phyloP scores from a whole-genome alignment of 1,284 basidiomycete species.

The Heterobasidion parviporum region DNA sequence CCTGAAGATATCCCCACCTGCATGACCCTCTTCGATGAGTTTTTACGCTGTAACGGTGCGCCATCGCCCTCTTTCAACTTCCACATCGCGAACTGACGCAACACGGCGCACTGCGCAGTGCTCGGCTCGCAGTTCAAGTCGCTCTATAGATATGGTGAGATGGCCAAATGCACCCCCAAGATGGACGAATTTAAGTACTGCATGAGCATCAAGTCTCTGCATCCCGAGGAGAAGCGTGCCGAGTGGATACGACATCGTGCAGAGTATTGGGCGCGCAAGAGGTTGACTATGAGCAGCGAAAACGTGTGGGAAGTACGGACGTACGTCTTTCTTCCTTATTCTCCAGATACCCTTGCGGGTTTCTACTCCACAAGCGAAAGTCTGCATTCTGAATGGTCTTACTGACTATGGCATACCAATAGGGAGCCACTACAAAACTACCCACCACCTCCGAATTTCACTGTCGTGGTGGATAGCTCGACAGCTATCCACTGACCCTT shows the following conservation, averaged over 20 bases:
- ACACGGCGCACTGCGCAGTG: conserved; percentile 34
- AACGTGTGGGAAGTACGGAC: conserved; percentile 87
- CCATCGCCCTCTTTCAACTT: conserved; percentile 1
- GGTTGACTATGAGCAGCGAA: conserved; percentile 77
- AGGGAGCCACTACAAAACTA: conserved; percentile 22
- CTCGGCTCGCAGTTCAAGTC: conserved; percentile 78
- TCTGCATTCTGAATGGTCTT: neutral
- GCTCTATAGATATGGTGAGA: conserved; percentile 80
- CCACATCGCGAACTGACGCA: neutral
- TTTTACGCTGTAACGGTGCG: conserved; percentile 71
- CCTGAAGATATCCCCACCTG: conserved; percentile 78
- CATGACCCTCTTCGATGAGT: conserved; percentile 71
- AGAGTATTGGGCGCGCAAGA: conserved; percentile 83
- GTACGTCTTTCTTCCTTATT: conserved; percentile 35
- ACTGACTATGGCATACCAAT: neutral
- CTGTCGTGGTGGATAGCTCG: no score
- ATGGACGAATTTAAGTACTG: conserved; percentile 96
- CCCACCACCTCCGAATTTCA: conserved; percentile 11
- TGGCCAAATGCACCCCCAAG: conserved; percentile 72
- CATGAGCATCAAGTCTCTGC: conserved; percentile 73
- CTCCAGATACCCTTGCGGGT: neutral
- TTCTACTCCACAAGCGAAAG: neutral
- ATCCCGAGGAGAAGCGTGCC: conserved; percentile 69
- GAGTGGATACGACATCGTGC: conserved; percentile 83
- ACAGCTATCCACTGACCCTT: no score